Base-by-base conservation (phyloP, 208 protist genomes). In the Zelonia costaricensis region DNA sequence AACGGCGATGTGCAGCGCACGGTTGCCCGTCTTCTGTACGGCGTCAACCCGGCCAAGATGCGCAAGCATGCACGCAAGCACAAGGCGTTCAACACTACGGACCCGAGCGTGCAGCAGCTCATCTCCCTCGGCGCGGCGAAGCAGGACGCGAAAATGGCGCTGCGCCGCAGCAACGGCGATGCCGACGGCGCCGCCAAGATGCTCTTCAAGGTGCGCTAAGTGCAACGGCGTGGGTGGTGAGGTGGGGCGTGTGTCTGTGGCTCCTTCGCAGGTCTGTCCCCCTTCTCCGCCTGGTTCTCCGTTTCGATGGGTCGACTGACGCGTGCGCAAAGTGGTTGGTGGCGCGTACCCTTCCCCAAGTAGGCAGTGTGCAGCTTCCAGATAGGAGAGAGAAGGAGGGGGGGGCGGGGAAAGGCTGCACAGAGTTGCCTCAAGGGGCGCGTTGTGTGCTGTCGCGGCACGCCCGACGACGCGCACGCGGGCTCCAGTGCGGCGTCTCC, bases 1-100 rank as follows among this genome's bases (percentile, higher is more conserved):
- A 88, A 90, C 74, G 84, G 82, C 49, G 78, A 91, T 38, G 78
- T 91, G 46, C 60, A 94, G 58, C 84, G 81, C 66, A 71, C 82
- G 0, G 80, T 78, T 4, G 76, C 74, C 0, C 82, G 82, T 13
- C 75, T 92, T 7, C 56, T 95, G 40, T 78, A 75, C 49, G 82
- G 80, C 40, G 61, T 85, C 25, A 64, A 84, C 61, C 42, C 43
- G 36, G 58, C 46, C 4, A 62, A 66, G 38, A 84, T 92, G 20
- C 55, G 51, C 35, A 74, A 74, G 47, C 78, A 89, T 51, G 59
- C 67, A 3, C 62, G 69, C n/a, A 79, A 80, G 65, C 76, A 86
- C 58, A 79, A 75, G 39, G 56, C 74, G n/a, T 86, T 72, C 74
- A 91, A 78, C 43, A 86, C 87, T 3, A 59, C 80, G 22, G 79